Evolutionary conservation across 2,329 filamentous ascomycete genomes (phyloP).

Genomic region (Dothideomycetes sp.): DNA sequence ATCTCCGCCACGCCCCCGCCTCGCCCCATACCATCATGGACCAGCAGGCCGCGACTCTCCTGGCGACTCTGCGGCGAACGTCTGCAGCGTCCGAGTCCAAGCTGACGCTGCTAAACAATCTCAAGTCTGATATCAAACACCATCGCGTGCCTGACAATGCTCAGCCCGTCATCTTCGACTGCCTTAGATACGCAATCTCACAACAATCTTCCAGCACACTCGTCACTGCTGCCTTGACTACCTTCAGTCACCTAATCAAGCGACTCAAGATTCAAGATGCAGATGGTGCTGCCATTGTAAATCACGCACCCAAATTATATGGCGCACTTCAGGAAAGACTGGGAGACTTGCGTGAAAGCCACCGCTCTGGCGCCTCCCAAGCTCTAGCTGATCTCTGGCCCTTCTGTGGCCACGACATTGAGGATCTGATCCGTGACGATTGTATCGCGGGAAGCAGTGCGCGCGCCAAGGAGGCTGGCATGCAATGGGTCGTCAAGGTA

Average conservation of each 20-base stretch:
- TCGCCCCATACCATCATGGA: slow-evolving; percentile 42
- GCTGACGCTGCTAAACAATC: slow-evolving; percentile 54
- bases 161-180: slow-evolving; percentile 69
- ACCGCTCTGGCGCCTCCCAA: slow-evolving; percentile 62
- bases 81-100: slow-evolving; percentile 60
- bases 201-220: slow-evolving; percentile 65
- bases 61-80: slow-evolving; percentile 46
- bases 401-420: slow-evolving; percentile 60
- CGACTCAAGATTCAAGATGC: slow-evolving; percentile 77
- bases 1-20: too few species aligned
- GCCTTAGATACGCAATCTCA: slow-evolving; percentile 61
- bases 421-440: slow-evolving; percentile 65
- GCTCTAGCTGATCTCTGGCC: slow-evolving; percentile 68
- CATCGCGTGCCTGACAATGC: slow-evolving; percentile 70
- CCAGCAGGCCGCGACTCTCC: slow-evolving; percentile 41
- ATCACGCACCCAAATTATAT: slow-evolving; percentile 57
- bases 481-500: slow-evolving; percentile 77
- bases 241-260: slow-evolving; percentile 77
- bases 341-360: slow-evolving; percentile 79
- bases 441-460: slow-evolving; percentile 73
- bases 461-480: slow-evolving; percentile 70
- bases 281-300: slow-evolving; percentile 54
- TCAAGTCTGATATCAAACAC: slow-evolving; percentile 84
- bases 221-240: slow-evolving; percentile 74
- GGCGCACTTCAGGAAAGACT: slow-evolving; percentile 73